Evolutionary conservation across 495 filamentous ascomycete species (phyloP).

Genomic region (Lophium mytilinum): DNA sequence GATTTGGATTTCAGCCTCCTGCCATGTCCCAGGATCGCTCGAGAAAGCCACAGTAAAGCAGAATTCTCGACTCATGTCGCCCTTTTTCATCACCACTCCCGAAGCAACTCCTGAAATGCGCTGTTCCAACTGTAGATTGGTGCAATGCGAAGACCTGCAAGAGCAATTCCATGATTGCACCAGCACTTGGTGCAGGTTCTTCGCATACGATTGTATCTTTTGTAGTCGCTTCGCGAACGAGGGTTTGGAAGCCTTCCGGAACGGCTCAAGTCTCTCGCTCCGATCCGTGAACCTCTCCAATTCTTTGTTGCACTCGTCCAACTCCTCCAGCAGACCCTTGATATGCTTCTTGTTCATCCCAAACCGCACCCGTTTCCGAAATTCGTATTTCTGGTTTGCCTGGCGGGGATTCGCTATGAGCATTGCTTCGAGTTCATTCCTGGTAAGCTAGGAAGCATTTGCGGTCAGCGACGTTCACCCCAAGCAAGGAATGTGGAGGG

Average conservation of each 20-base stretch:
- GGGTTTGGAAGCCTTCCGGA: conserved; percentile 15
- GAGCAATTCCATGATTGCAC: conserved; percentile 22
- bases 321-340: conserved; percentile 19
- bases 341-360: conserved; percentile 25
- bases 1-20: conserved; percentile 22
- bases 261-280: conserved; percentile 23
- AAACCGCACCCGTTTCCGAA: conserved; percentile 19
- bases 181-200: conserved; percentile 13
- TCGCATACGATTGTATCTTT: conserved; percentile 16
- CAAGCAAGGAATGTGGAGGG: background rate
- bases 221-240: conserved; percentile 19
- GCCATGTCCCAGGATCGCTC: conserved; percentile 18
- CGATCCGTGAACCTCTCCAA: conserved; percentile 22
- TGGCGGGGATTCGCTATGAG: conserved; percentile 17
- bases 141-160: conserved; percentile 17
- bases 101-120: conserved; percentile 7
- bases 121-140: conserved; percentile 21
- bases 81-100: conserved; percentile 13
- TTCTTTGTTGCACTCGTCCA: conserved; percentile 25
- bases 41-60: conserved; percentile 24
- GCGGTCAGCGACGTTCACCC: conserved; percentile 1
- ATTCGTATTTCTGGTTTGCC: conserved; percentile 19
- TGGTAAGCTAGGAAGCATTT: conserved; percentile 7
- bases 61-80: background rate
- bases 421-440: conserved; percentile 25